These are phyloP conservation scores for Caloboletus firmus DNA, from an alignment of 1,284 basidiomycete species.

Conservation along the genomic window DNA sequence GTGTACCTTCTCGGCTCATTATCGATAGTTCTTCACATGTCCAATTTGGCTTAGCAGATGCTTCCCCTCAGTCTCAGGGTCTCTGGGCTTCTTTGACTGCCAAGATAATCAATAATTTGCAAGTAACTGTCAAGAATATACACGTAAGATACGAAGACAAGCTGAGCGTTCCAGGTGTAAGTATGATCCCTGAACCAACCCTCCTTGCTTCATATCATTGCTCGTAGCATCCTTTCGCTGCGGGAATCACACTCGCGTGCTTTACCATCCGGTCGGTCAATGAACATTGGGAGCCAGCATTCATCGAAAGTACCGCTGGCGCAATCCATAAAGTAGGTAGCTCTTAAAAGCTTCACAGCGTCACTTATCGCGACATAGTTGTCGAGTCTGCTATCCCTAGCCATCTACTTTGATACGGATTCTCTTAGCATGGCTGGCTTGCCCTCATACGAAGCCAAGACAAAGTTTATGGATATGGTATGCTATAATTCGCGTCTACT, in stretches of 20 bases:
- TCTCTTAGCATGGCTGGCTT: slow-evolving; percentile 78
- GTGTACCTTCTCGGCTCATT: slow-evolving; percentile 13
- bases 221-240: slow-evolving; percentile 87
- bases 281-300: slow-evolving; percentile 89
- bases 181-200: slow-evolving; percentile 21
- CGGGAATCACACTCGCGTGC: slow-evolving; percentile 87
- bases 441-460: slow-evolving; percentile 66
- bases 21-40: background rate
- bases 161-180: slow-evolving; percentile 87
- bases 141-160: slow-evolving; percentile 97
- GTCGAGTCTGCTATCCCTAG: slow-evolving; percentile 84
- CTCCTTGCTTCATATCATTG: background rate
- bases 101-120: slow-evolving; percentile 95
- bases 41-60: slow-evolving; percentile 37
- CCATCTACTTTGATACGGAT: slow-evolving; percentile 97
- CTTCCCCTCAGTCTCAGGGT: slow-evolving; percentile 77
- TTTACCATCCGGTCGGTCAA: slow-evolving; percentile 96
- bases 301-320: slow-evolving; percentile 88
- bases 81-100: slow-evolving; percentile 83
- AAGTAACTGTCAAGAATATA: slow-evolving; percentile 93
- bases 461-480: slow-evolving; percentile 79
- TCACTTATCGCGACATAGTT: slow-evolving; percentile 50
- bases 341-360: background rate
- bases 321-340: slow-evolving; percentile 83
- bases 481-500: background rate